Conservation (phyloP, 2,329 filamentous ascomycete genomes). For the Aspergillus luchuensis region DNA sequence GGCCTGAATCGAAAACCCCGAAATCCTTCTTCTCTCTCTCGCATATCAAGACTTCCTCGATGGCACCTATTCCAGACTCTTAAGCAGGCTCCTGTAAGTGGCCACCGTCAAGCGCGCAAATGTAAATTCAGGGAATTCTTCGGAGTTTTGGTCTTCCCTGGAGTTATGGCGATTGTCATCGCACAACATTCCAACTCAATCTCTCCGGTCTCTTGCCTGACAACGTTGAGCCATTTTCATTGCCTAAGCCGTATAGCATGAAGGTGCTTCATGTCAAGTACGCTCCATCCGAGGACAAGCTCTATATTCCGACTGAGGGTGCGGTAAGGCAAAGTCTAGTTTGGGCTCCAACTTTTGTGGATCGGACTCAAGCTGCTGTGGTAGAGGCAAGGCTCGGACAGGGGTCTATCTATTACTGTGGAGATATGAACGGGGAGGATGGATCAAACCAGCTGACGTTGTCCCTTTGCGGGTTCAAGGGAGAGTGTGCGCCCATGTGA, state of each 20-base stretch:
- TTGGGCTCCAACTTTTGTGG: neutral
- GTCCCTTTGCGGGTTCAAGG: conserved; percentile 13
- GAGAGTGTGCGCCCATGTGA: too few species aligned
- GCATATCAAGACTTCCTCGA: conserved; percentile 5
- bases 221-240: neutral
- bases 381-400: conserved; percentile 6
- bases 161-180: conserved; percentile 13
- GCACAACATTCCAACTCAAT: conserved; percentile 9
- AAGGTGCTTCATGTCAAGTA: conserved; percentile 33
- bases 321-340: neutral
- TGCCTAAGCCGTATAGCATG: conserved; percentile 30
- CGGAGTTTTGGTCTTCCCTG: conserved; percentile 15
- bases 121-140: conserved; percentile 10
- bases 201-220: conserved; percentile 9
- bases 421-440: conserved; percentile 18
- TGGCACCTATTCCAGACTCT: conserved; percentile 1
- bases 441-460: conserved; percentile 10
- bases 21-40: conserved; percentile 16
- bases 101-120: conserved; percentile 1
- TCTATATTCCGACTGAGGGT: conserved; percentile 25
- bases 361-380: conserved; percentile 13
- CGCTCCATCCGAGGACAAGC: conserved; percentile 26
- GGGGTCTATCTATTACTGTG: conserved; percentile 17
- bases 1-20: conserved; percentile 2
- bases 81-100: neutral